Base-by-base conservation (phyloP, 306 rosid species). In the Vigna unguiculata region DNA sequence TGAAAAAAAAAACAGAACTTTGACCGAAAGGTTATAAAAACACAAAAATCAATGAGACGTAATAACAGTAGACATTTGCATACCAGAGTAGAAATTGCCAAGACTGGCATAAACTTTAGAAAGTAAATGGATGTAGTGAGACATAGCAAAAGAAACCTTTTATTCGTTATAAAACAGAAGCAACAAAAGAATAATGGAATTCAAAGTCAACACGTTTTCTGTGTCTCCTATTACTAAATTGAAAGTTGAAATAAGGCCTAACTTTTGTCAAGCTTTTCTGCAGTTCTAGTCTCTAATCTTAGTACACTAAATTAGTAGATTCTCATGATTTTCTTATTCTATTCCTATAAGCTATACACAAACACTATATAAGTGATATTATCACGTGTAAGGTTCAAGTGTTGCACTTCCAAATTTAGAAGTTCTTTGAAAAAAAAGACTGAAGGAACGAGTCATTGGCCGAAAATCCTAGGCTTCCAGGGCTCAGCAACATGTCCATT, bases 341-440 rank as follows among this genome's bases (percentile, higher is more conserved):
- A 51, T 62, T 61, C 48, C 86, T 80, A 71, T 75, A 58, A 65
- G 53, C 57, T 57, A 71, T 15, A 71, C 78, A 82, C 22, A 25
- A 48, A 9, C 19, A 46, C 32, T 28, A 28, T 7, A 54, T 45
- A 8, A 45, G 1, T 16, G 41, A 59, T 14, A 48, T 10, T 20
- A 20, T 34, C 12, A 34, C 2, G 45, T 58, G 66, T n/a, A 52
- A 34, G 5, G 5, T 3, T 45, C 11, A 21, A 32, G 15, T 59
- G 15, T 59, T 55, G 7, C 8, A 17, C 7, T 22, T 55, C 49
- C 45, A 32, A 22, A n/a, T 57, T 55, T 38, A 45, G 6, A 17
- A 74, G 46, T 64, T 73, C 80, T 79, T 76, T 38, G 78, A 71
- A 40, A 79, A 64, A 45, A 82, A 76, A n/a, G 84, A 72, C 48